A percentile compares a stretch with the other conserved stretches of the same genome.
Conservation (phyloP, 345 rosid genomes). For the Eucalyptus cloeziana region DNA sequence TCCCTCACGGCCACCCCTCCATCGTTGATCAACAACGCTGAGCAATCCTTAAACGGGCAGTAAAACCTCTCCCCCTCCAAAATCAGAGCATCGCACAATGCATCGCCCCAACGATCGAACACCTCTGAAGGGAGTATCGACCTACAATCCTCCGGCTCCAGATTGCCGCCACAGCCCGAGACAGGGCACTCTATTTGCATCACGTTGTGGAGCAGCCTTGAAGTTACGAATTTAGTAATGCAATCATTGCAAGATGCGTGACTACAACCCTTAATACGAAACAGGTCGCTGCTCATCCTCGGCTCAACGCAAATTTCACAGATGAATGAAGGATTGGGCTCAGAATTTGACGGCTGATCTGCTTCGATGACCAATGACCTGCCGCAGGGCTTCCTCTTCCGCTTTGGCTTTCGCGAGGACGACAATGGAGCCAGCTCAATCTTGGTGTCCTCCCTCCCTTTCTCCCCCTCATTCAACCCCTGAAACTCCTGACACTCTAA, state of each 20-base stretch:
- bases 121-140: conserved; percentile 19
- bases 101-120: conserved; percentile 30
- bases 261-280: conserved; percentile 27
- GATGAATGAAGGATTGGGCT: background rate
- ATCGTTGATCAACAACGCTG: conserved; percentile 23
- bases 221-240: conserved; percentile 23
- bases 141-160: conserved; percentile 29
- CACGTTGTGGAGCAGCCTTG: conserved; percentile 28
- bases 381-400: background rate
- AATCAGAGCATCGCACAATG: conserved; percentile 36
- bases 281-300: conserved; percentile 4
- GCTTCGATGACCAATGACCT: background rate
- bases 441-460: background rate
- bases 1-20: background rate
- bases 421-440: background rate
- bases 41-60: conserved; percentile 50
- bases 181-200: conserved; percentile 18
- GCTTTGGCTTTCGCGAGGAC: background rate
- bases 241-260: conserved; percentile 44
- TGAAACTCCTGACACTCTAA: conserved; percentile 17
- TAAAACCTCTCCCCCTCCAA: conserved; percentile 16
- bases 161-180: conserved; percentile 1
- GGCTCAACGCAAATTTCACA: conserved; percentile 47
- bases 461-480: conserved; percentile 18
- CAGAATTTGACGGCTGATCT: background rate